Percentiles rank a stretch among this genome's conserved stretches.
Evolutionary conservation across 2,329 filamentous ascomycete species (phyloP).

Genomic region (Furcasterigmium furcatum): DNA sequence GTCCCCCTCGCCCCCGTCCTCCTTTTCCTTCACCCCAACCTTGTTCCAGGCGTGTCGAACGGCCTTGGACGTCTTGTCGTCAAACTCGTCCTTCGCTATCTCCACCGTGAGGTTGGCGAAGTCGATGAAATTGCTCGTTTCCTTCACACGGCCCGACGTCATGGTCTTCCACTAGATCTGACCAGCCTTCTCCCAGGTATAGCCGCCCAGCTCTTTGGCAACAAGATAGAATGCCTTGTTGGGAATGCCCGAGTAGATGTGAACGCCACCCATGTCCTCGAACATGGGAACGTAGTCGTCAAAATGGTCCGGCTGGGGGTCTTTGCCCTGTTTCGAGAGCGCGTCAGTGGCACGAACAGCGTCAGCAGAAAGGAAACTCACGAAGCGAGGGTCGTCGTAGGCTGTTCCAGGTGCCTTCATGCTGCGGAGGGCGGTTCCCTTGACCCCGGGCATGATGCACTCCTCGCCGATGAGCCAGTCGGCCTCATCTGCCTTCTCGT

Average conservation of each 20-base stretch:
- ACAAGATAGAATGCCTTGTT: constrained; percentile 54
- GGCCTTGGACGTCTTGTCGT: constrained; percentile 33
- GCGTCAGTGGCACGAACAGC: constrained; percentile 1
- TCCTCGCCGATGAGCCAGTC: constrained; percentile 55
- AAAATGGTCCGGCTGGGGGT: constrained; percentile 49
- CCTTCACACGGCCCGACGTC: constrained; percentile 35
- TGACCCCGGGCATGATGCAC: constrained; percentile 46
- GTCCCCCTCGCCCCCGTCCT: background rate
- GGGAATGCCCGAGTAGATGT: constrained; percentile 54
- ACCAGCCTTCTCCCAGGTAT: constrained; percentile 51
- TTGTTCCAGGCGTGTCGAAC: constrained; percentile 44
- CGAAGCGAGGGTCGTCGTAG: constrained; percentile 48
- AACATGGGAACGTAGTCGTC: constrained; percentile 31
- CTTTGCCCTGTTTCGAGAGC: constrained; percentile 46
- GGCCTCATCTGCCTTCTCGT: constrained; percentile 39
- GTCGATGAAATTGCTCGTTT: constrained; percentile 39
- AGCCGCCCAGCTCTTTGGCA: constrained; percentile 44
- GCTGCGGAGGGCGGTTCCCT: constrained; percentile 47
- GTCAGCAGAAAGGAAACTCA: constrained; percentile 18
- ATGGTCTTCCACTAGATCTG: constrained; percentile 51
- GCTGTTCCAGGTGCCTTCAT: constrained; percentile 53
- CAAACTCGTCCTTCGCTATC: constrained; percentile 39
- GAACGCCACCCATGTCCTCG: constrained; percentile 51
- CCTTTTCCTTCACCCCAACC: constrained; percentile 34
- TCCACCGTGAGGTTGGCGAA: constrained; percentile 47